A percentile compares a stretch with the other conserved stretches of the same genome.
Evolutionary conservation across 2,329 filamentous ascomycete species (phyloP).

Genomic region (Lizonia empirigonia): DNA sequence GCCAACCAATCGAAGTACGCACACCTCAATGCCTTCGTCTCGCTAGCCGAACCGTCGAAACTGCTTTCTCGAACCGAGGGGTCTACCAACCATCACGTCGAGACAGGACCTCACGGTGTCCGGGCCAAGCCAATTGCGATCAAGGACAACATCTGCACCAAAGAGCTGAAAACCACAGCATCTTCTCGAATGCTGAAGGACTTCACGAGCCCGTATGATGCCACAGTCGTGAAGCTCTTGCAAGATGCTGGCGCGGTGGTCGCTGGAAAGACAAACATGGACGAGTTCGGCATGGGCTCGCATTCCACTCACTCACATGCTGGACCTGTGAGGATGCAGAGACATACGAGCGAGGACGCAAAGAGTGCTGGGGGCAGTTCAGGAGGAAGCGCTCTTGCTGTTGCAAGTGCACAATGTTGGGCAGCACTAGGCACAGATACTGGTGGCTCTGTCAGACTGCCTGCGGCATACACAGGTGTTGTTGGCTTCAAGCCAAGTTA

Average conservation of each 20-base stretch:
- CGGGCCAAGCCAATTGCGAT: constrained; percentile 51
- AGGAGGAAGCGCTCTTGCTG: constrained; percentile 88
- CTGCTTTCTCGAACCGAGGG: constrained; percentile 31
- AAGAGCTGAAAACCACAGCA: constrained; percentile 70
- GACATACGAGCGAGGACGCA: constrained; percentile 53
- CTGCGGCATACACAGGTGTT: constrained; percentile 82
- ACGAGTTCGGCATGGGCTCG: constrained; percentile 96
- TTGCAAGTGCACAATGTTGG: constrained; percentile 67
- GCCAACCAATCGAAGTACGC: constrained; percentile 41
- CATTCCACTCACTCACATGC: constrained; percentile 73
- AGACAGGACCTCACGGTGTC: constrained; percentile 11
- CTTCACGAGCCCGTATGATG: constrained; percentile 78
- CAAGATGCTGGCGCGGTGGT: constrained; percentile 66
- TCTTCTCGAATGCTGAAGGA: constrained; percentile 72
- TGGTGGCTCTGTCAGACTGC: constrained; percentile 84
- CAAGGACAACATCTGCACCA: constrained; percentile 60
- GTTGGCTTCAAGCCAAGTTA: constrained; percentile 93
- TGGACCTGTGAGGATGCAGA: constrained; percentile 61
- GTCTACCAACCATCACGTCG: constrained; percentile 12
- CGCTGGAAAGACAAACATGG: constrained; percentile 86
- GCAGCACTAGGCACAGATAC: constrained; percentile 90
- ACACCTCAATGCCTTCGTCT: constrained; percentile 49
- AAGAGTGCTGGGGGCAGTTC: constrained; percentile 65
- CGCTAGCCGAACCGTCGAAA: constrained; percentile 24
- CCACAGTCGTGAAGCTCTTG: constrained; percentile 76